Conservation (phyloP, 176 grass and related monocot species). For the Chrysopogon serrulatus region DNA sequence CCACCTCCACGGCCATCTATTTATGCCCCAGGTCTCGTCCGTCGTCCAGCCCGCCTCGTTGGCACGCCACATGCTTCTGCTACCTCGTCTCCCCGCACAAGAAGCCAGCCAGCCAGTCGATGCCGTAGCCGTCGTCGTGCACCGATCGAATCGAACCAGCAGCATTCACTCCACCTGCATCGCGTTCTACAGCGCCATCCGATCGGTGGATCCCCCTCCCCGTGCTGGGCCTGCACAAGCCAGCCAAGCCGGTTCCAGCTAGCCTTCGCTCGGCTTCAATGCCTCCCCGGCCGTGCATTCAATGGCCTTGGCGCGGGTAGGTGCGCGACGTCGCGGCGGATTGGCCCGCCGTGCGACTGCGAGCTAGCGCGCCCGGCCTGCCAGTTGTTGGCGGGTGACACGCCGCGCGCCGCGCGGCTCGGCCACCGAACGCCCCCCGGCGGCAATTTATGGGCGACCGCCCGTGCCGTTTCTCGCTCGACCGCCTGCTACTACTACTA, state of each 20-base stretch:
- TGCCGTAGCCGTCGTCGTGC: slow-evolving; percentile 5
- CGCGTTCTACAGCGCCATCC: background rate
- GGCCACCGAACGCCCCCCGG: slow-evolving; percentile 39
- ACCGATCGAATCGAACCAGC: background rate
- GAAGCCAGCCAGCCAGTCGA: background rate
- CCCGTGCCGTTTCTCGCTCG: slow-evolving; percentile 8
- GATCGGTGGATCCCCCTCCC: background rate
- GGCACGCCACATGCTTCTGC: slow-evolving; percentile 4
- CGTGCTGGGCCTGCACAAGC: background rate
- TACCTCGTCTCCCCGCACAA: background rate
- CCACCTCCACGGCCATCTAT: background rate
- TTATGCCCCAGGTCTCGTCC: slow-evolving; percentile 7
- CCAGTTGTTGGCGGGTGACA: background rate
- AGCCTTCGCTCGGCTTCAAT: slow-evolving; percentile 24
- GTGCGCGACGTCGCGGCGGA: slow-evolving; percentile 12
- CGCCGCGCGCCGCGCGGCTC: background rate
- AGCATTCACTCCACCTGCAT: background rate
- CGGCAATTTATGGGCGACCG: slow-evolving; percentile 75
- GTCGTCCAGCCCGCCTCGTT: background rate
- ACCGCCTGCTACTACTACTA: too few relatives aligned
- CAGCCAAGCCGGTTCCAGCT: background rate
- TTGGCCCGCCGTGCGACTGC: slow-evolving; percentile 14
- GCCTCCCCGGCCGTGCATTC: slow-evolving; percentile 27
- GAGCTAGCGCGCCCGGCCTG: background rate
- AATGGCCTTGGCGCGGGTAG: slow-evolving; percentile 33